Base-by-base conservation (phyloP, 2,329 filamentous ascomycete species). In the Boeremia exigua region DNA sequence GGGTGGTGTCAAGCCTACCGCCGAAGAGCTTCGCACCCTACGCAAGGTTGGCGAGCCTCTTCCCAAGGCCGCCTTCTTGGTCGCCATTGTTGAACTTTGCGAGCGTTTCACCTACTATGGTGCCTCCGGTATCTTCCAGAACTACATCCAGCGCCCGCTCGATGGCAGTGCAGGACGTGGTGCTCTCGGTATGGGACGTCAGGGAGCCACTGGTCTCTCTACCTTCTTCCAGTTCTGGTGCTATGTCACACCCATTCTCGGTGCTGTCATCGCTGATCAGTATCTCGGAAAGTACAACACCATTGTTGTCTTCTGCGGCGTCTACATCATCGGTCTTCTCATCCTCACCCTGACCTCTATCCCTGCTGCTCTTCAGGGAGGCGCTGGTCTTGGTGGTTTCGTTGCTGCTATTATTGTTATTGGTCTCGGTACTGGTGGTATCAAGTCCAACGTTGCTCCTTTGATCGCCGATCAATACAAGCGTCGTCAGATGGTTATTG, bases 381-480 rank as follows among this genome's bases (percentile, higher is more conserved):
- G 86, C 25, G 79, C 82, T 28, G 80, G 87, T 1, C 82, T 91
- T 33, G 88, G 79, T 12, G 86, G 84, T 55, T 90, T 91, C 74
- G 73, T 88, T 2, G 77, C 63, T 17, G 56, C 86, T 44, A 78
- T 90, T 47, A 77, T 91, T 38, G 82, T 92, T 69, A 84, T 92
- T 69, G 88, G 88, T 46, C 76, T 91, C 37, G 90, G 90, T 52
- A 91, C 89, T 4, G 90, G 90, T 63, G 88, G 90, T 72, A 92
- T 93, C 85, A 94, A 93, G 80, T 85, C 88, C 62, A 93, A 93
- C 70, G 89, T 93, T 43, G 78, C 79, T 14, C 80, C 80, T 2
- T 65, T 82, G 25, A 81, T 81, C 58, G 79, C 79, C 38, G 79
- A 82, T 54, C 80, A 82, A 60, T 81, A 81, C 64, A 74, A 71